Evolutionary conservation across 108 stramenopile genomes (phyloP), one percentile per base, ranked within the genome.

Genomic region (Nannochloropsis gaditana): DNA sequence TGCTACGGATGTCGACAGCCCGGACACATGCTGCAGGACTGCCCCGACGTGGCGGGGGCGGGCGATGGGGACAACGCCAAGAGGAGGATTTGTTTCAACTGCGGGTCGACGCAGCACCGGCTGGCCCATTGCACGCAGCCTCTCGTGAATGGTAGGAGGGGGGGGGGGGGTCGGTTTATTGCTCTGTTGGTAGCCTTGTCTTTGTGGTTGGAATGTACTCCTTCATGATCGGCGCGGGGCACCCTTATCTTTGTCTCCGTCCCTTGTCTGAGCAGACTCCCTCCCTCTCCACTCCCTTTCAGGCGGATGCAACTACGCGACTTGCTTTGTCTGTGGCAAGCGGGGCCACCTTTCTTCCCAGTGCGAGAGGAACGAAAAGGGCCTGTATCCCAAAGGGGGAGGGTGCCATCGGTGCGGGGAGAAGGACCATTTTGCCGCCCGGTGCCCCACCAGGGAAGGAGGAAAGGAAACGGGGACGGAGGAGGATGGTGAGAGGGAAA

Each of bases 361-460:
- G 84, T 91, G 91, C 86, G 82, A 86, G 43, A 83, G 89, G 44
- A 91, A 91, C 44, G 89, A 88, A 43, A 88, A 90, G n/a, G 91
- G 91, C 43, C 45, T 91, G 15, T 91, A 91, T 59, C 91, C 91
- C 47, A 91, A 90, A 80, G 91, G 91, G 3, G 91, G 91, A 44
- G 89, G 84, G 44, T 91, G 91, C 86, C 86, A 86, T 43, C 83
- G 81, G 21, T 86, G 86, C 45, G 42, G 44, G 11, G 9, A 83
- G 82, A 86, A 80, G 21, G 50, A 44, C 42, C 86, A 86, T 6
- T 45, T 86, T 15, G 86, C 83, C 21, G n/a, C 41, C 11, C 9
- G 82, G 42, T 86, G 86, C 83, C 86, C 86, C 19, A 73, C 59
- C 5, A 45, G 21, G 82, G 44, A 45, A 2, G 21, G 44, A 21